phyloP scores from a whole-genome alignment of 345 rosid species.

The Camelina laxa region DNA sequence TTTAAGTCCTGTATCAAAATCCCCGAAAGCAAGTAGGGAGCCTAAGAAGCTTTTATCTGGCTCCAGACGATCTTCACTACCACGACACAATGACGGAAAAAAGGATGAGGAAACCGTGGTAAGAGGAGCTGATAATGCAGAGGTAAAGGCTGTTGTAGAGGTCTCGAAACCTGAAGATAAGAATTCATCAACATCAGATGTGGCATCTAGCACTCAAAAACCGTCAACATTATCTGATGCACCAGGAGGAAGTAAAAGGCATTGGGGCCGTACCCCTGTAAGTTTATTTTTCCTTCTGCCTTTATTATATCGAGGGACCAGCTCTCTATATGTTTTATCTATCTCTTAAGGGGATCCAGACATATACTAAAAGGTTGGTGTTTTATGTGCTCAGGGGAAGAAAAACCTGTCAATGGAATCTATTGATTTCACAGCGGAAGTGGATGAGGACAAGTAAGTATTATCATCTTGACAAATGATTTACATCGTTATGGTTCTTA shows the following conservation, averaged over 20 bases:
- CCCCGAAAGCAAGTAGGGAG: constrained; percentile 45
- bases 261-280: constrained; percentile 79
- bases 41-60: constrained; percentile 46
- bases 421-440: constrained; percentile 56
- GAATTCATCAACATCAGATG: constrained; percentile 38
- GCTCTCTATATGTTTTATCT: background rate
- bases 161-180: constrained; percentile 38
- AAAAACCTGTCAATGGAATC: constrained; percentile 86
- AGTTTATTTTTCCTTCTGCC: constrained; percentile 47
- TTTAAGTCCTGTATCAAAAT: constrained; percentile 45
- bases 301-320: background rate
- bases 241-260: constrained; percentile 46
- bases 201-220: constrained; percentile 46
- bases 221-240: constrained; percentile 50
- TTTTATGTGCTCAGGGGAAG: constrained; percentile 61
- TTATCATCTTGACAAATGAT: constrained; percentile 33
- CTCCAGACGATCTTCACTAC: constrained; percentile 43
- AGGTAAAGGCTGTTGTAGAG: constrained; percentile 47
- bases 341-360: background rate
- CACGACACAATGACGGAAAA: constrained; percentile 40
- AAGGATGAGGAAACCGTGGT: constrained; percentile 39
- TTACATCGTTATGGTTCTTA: constrained; percentile 28
- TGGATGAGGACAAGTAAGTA: constrained; percentile 73
- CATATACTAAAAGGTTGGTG: constrained; percentile 12
- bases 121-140: constrained; percentile 15